Conservation (phyloP, 75 land plant species). For the Picea sitchensis region DNA sequence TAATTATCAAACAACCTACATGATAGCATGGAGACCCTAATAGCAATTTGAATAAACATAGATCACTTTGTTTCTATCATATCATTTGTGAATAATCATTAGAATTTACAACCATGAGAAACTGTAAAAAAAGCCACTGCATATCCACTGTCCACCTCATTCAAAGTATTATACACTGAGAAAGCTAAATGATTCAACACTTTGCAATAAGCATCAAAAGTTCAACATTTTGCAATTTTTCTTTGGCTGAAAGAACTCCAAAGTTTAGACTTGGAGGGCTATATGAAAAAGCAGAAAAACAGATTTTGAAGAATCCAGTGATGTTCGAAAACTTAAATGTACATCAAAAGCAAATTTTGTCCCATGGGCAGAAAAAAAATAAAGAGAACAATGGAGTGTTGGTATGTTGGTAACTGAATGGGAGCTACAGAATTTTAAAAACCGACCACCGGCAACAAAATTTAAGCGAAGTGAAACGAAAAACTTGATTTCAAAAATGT, state of each 20-base stretch:
- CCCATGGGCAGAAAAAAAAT: background rate
- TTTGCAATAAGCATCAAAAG: background rate
- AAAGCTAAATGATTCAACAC: background rate
- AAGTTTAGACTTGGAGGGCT: background rate
- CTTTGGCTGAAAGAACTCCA: background rate
- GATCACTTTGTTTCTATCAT: background rate
- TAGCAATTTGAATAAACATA: background rate
- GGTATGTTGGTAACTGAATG: background rate
- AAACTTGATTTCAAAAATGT: too few relatives aligned
- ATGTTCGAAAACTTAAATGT: background rate
- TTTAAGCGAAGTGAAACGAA: too few relatives aligned
- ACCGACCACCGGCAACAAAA: too few relatives aligned
- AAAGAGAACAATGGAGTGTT: background rate
- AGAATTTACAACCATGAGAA: background rate
- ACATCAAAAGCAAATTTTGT: background rate
- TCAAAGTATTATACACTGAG: background rate
- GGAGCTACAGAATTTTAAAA: too few relatives aligned
- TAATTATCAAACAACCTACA: background rate
- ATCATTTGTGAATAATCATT: background rate
- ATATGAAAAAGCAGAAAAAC: background rate
- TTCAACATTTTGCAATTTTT: background rate
- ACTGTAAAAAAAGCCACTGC: background rate
- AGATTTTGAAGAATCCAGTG: too few relatives aligned
- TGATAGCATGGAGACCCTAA: background rate
- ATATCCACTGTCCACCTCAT: background rate